Evolutionary conservation across 2,329 filamentous ascomycete genomes (phyloP), one percentile per base, ranked within the genome.

Genomic region (Colletotrichum brevisporum): DNA sequence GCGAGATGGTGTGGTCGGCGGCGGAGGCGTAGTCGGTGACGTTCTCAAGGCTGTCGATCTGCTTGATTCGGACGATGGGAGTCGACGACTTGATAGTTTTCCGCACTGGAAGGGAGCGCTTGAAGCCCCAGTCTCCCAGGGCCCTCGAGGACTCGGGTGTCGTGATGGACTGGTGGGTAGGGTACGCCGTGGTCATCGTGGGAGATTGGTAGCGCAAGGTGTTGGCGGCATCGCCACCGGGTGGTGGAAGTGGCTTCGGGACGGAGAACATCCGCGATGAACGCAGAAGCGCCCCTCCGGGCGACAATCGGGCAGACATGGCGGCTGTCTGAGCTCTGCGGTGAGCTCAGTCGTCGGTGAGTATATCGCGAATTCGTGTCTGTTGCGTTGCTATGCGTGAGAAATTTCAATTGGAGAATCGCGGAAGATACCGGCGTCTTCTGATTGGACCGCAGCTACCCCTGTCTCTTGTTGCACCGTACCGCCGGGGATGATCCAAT

Each of bases 91-190:
- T 89, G 21, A 90, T 88, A 5, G 94, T 95, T 3, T 92, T 90
- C 78, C 91, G 91, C 9, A 91, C 82, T 1, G 95, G 95, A 6
- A 98, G 84, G 1, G 94, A 86, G 63, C 95, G 87, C 83, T 98
- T 98, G 75, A 98, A 84, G 15, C 95, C 95, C 95, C 95, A 98
- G 77, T 98, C 95, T 43, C 95, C 95, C 76, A 89, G 89, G 48
- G 86, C 83, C 26, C 94, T 87, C 8, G 94, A 95, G 18, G 90
- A 86, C 52, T 87, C 83, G 6, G 94, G 91, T 0, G 94, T 95
- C 15, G 91, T 91, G 77, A 98, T 92, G 71, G 94, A 89, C 77
- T 96, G 93, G 78, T 92, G 88, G 60, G 90, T 94, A n/a, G 95
- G 95, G 80, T 92, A 92, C 36, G 89, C 88, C 69, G 89, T 86